These are phyloP conservation scores for Exophiala spinifera DNA, from an alignment of 2,329 filamentous ascomycete species.

Conservation along the genomic window DNA sequence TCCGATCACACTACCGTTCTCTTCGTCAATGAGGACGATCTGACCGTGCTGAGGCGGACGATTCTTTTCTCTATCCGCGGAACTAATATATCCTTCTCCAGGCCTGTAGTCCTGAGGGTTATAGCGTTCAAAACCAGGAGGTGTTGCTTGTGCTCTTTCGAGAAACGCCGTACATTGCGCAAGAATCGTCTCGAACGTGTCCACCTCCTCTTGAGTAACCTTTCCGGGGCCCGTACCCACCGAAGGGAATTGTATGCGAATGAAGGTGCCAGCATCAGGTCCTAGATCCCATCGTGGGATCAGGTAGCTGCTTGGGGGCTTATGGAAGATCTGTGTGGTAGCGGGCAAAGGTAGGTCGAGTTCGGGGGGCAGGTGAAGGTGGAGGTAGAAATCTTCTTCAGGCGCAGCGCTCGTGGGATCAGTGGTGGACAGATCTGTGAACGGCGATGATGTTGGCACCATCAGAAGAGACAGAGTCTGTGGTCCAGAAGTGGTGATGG, in stretches of 20 bases:
- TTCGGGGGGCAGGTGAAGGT: conserved; percentile 90
- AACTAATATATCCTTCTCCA: conserved; percentile 69
- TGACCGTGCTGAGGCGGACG: conserved; percentile 57
- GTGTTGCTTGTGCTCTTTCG: conserved; percentile 68
- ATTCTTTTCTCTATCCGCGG: conserved; percentile 25
- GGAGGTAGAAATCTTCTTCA: conserved; percentile 94
- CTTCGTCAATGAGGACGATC: conserved; percentile 91
- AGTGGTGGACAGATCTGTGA: conserved; percentile 53
- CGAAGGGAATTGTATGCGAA: conserved; percentile 82
- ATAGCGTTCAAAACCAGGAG: conserved; percentile 54
- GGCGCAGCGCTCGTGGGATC: conserved; percentile 55
- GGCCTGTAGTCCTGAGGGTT: conserved; percentile 78
- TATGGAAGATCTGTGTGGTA: conserved; percentile 95
- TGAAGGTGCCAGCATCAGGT: conserved; percentile 84
- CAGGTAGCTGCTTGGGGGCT: conserved; percentile 86
- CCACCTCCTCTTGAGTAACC: conserved; percentile 83
- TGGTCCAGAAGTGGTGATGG: conserved; percentile 78
- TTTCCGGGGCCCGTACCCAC: conserved; percentile 61
- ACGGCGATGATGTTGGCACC: conserved; percentile 84
- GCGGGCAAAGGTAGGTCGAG: conserved; percentile 89
- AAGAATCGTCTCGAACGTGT: conserved; percentile 95
- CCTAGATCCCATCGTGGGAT: conserved; percentile 95
- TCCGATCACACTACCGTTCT: conserved; percentile 91
- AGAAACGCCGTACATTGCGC: conserved; percentile 97
- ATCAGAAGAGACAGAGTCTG: conserved; percentile 92